phyloP scores from a whole-genome alignment of 1,284 basidiomycete species.

The Volvariella volvacea region DNA sequence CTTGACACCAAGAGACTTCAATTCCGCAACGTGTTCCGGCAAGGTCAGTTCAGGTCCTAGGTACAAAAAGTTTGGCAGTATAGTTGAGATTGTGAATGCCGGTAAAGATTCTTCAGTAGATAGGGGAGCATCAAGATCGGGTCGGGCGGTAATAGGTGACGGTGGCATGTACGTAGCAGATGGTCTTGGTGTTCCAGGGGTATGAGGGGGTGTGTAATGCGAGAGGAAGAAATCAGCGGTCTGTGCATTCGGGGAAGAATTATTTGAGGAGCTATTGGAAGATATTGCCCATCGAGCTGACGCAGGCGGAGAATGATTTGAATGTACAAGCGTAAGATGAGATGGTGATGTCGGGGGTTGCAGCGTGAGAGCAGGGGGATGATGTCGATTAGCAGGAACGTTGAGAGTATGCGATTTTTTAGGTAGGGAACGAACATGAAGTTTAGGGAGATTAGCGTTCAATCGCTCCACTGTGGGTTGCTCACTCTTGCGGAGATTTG shows the following conservation, averaged over 20 bases:
- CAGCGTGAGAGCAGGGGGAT: constrained; percentile 23
- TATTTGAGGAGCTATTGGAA: constrained; percentile 12
- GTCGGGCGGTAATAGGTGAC: constrained; percentile 55
- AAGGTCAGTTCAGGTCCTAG: constrained; percentile 85
- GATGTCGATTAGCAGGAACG: constrained; percentile 34
- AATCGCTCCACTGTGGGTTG: constrained; percentile 50
- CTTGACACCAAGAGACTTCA: constrained; percentile 74
- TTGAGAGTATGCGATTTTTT: constrained; percentile 51
- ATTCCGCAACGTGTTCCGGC: constrained; percentile 66
- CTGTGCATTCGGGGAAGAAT: constrained; percentile 22
- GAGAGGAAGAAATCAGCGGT: constrained; percentile 25
- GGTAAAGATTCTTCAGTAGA: constrained; percentile 52
- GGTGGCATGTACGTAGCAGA: constrained; percentile 19
- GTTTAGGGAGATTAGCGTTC: constrained; percentile 40
- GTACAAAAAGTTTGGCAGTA: constrained; percentile 86
- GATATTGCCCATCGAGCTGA: constrained; percentile 30
- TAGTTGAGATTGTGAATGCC: constrained; percentile 75
- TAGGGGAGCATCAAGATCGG: constrained; percentile 40
- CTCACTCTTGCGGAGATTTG: constrained; percentile 53
- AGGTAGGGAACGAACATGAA: constrained; percentile 54
- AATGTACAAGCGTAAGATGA: constrained; percentile 51
- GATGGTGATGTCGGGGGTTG: constrained; percentile 51
- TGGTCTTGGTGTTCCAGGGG: constrained; percentile 42
- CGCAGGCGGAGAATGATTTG: constrained; percentile 47
- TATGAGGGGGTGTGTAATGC: constrained; percentile 49